Evolutionary conservation across 2,329 filamentous ascomycete genomes (phyloP), one percentile per base, ranked within the genome.

Genomic region (Penicillium oxalicum): DNA sequence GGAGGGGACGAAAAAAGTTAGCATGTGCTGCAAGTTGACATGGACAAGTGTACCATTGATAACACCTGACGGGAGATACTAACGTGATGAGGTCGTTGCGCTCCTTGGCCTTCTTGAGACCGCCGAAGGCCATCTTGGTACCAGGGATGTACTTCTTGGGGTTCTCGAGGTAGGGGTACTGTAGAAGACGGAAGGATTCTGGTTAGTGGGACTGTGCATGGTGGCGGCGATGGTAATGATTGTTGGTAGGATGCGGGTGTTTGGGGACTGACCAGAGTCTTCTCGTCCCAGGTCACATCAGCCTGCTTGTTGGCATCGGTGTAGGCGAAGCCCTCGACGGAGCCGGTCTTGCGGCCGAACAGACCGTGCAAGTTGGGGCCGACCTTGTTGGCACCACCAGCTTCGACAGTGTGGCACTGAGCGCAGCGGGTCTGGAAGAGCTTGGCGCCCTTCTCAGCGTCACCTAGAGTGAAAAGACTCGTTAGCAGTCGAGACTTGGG

Each of bases 81-180:
- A 87, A 91, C 86, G 89, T 90, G 83, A 98, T 95, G 68, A 98
- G 81, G 77, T 98, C 91, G 75, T 97, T 95, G 74, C 93, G 84
- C 80, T 97, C 93, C 88, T 97, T 97, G 71, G 84, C 83, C 88
- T 98, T 98, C 91, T 98, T 98, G 71, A 98, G 83, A 75, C 93
- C 93, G 78, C 93, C 93, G 73, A 97, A 98, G 67, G 93, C 93
- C 93, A 98, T 98, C 89, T 97, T 98, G 79, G 93, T 98, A 65
- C 93, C 93, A 64, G 93, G 93, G 61, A 98, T 96, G 84, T 91
- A 98, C 83, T 97, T 97, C 87, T 98, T 98, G 78, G 93, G 93
- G 87, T 97, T 97, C 84, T 98, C 93, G 69, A 98, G 91, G 85
- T 98, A 98, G 62, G 85, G 82, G 77, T 95, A 97, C 88, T 91